Percentiles rank a stretch among this genome's conserved stretches.
Conservation (phyloP, 257 asterid genomes). For the Fraxinus pennsylvanica region DNA sequence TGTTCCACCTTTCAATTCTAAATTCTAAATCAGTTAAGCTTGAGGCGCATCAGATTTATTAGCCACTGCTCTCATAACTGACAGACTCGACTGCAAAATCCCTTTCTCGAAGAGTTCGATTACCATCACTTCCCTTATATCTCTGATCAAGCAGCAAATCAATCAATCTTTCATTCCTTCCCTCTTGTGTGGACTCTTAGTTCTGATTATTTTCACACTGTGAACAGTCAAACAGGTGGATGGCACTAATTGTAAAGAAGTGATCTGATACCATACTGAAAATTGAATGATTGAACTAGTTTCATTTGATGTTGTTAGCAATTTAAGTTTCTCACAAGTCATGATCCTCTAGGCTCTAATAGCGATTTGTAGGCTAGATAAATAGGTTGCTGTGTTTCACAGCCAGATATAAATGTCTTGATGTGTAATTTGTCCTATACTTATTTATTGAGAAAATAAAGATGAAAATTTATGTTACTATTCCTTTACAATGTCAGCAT, state of each 20-base stretch:
- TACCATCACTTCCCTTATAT: too few relatives aligned
- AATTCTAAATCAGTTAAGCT: too few relatives aligned
- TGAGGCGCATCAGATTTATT: too few relatives aligned
- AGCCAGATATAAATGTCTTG: not conserved
- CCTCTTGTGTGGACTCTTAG: not conserved
- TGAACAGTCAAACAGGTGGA: not conserved
- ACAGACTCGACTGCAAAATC: too few relatives aligned
- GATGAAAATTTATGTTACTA: not conserved
- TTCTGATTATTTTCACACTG: not conserved
- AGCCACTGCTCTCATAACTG: too few relatives aligned
- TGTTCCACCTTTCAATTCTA: too few relatives aligned
- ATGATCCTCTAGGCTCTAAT: not conserved
- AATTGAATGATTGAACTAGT: conserved; percentile 8
- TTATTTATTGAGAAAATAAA: not conserved
- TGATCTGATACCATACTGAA: not conserved
- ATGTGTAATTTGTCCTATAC: not conserved
- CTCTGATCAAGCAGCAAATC: not conserved
- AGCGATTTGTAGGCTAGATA: not conserved
- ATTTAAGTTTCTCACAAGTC: not conserved
- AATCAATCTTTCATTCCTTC: not conserved
- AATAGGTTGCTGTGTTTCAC: not conserved
- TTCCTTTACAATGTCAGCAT: not conserved
- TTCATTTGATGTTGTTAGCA: conserved; percentile 4
- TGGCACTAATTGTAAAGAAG: conserved; percentile 19
- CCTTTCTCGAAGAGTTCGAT: too few relatives aligned